A percentile compares a stretch with the other conserved stretches of the same genome.
Conservation (phyloP, 257 asterid genomes). For the Solanum peruvianum region DNA sequence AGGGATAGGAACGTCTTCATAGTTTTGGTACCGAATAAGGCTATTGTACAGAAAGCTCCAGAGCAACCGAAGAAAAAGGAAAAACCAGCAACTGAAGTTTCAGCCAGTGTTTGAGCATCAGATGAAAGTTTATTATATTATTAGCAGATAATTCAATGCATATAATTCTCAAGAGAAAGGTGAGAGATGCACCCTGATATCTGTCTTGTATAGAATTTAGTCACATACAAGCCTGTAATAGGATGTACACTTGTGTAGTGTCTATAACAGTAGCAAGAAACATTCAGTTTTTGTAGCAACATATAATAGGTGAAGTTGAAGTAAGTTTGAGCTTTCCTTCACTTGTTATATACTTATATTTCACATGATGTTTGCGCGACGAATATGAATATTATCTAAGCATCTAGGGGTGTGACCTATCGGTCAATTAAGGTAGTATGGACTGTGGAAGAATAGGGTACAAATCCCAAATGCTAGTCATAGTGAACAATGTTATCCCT, state of each 20-base stretch:
- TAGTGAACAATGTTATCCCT: not conserved
- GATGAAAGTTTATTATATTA: not conserved
- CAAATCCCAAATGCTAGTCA: not conserved
- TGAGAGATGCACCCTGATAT: conserved; percentile 10
- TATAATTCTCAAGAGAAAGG: conserved; percentile 7
- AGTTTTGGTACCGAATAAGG: conserved; percentile 79
- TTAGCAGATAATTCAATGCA: conserved; percentile 12
- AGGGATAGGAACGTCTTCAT: conserved; percentile 60
- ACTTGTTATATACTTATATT: not conserved
- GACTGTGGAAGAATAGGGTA: not conserved
- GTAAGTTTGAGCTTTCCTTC: not conserved
- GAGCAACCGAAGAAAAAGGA: conserved; percentile 64
- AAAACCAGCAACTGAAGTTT: conserved; percentile 40
- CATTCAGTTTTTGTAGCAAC: not conserved
- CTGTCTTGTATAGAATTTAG: conserved; percentile 37
- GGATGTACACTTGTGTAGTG: not conserved
- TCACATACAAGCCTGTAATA: not conserved
- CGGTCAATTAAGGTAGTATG: not conserved
- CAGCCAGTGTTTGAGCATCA: conserved; percentile 49
- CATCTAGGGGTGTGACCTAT: not conserved
- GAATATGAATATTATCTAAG: not conserved
- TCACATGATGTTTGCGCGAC: not conserved
- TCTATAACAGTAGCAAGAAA: not conserved
- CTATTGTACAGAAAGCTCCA: conserved; percentile 38
- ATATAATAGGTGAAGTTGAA: not conserved